Percentiles rank a stretch among this genome's conserved stretches.
Conservation (phyloP, 2,329 filamentous ascomycete genomes). For the Saccharata proteae region DNA sequence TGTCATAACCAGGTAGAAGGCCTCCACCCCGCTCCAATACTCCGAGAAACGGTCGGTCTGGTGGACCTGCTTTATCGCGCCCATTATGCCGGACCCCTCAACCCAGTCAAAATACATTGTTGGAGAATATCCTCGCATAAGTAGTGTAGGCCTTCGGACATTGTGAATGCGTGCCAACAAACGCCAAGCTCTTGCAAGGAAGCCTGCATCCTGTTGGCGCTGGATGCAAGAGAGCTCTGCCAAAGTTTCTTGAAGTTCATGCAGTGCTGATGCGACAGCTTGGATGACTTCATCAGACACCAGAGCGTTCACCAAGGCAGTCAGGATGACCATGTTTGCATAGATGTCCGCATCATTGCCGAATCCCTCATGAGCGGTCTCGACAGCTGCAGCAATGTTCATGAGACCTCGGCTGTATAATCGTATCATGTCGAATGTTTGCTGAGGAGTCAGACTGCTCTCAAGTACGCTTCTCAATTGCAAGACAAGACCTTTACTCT, state of each 20-base stretch:
- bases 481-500: slow-evolving; percentile 14
- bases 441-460: slow-evolving; percentile 19
- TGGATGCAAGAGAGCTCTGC: too few species aligned
- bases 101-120: too few species aligned
- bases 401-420: too few species aligned
- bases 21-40: slow-evolving; percentile 4
- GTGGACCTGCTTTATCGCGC: slow-evolving; percentile 2
- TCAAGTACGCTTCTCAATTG: slow-evolving; percentile 18
- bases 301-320: slow-evolving; percentile 5
- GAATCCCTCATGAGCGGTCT: background rate
- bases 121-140: too few species aligned
- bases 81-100: slow-evolving; percentile 1
- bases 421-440: slow-evolving; percentile 19
- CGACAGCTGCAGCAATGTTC: slow-evolving; percentile 14
- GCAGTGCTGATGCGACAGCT: slow-evolving; percentile 2
- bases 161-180: slow-evolving; percentile 5
- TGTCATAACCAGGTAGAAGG: slow-evolving; percentile 8
- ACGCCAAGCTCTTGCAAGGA: slow-evolving; percentile 5
- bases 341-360: slow-evolving; percentile 1
- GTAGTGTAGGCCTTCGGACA: too few species aligned
- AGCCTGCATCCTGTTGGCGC: too few species aligned
- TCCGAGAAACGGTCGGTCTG: slow-evolving; percentile 1
- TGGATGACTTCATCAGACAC: slow-evolving; percentile 5
- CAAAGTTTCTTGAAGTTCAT: slow-evolving; percentile 4
- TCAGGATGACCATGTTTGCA: slow-evolving; percentile 6